Evolutionary conservation across 2,329 filamentous ascomycete genomes (phyloP).

Genomic region (Thielaviopsis ethacetica): DNA sequence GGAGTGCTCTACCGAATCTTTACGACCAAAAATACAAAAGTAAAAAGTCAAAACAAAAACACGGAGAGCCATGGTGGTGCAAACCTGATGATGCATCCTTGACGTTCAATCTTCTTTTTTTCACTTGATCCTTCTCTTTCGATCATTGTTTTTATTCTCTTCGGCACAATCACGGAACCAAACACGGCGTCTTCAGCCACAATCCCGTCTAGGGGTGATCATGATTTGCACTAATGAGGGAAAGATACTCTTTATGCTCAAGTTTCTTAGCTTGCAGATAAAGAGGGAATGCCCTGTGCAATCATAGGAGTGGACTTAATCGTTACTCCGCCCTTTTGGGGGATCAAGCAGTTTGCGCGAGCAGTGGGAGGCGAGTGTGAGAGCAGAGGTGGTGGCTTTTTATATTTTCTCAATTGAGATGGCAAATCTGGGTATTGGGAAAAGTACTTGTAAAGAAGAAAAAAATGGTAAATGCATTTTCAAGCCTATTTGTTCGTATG

Average conservation of each 20-base stretch:
- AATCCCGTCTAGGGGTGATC: conserved; percentile 23
- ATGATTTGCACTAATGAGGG: conserved; percentile 87
- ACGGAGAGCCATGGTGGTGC: conserved; percentile 12
- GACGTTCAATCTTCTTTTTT: conserved; percentile 6
- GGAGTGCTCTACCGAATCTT: conserved; percentile 10
- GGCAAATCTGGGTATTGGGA: conserved; percentile 1
- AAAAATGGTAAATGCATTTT: neutral
- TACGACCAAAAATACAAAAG: conserved; percentile 13
- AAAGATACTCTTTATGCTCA: conserved; percentile 68
- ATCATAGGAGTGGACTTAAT: conserved; percentile 71
- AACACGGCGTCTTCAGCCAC: conserved; percentile 14
- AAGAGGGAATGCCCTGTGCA: conserved; percentile 98
- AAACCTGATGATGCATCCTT: conserved; percentile 9
- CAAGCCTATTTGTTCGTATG: neutral
- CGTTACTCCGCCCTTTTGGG: conserved; percentile 49
- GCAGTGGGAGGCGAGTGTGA: neutral
- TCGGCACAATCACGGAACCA: conserved; percentile 6
- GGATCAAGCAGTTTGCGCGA: conserved; percentile 1
- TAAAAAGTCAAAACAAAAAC: conserved; percentile 12
- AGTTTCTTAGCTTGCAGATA: conserved; percentile 13
- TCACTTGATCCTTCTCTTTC: conserved; percentile 4
- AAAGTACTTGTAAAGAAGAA: neutral
- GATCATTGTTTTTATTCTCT: conserved; percentile 4
- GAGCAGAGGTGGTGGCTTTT: neutral
- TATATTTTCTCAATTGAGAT: conserved; percentile 1